A percentile compares a stretch with the other conserved stretches of the same genome.
phyloP scores from a whole-genome alignment of 805 yeast species.

The Pichia ethanolica region DNA sequence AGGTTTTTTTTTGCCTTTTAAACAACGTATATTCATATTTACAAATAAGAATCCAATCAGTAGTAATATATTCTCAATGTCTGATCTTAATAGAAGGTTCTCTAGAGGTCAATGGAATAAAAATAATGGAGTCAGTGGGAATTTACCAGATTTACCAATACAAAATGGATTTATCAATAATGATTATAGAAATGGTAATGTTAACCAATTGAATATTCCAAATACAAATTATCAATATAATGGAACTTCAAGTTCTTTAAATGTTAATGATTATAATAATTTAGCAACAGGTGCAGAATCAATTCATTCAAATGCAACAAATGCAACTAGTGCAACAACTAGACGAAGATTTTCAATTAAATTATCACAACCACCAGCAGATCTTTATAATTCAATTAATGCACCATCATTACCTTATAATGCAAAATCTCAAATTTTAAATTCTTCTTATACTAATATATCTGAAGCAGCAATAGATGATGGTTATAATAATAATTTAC shows the following conservation, averaged over 20 bases:
- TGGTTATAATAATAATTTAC: not conserved
- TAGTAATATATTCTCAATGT: not conserved
- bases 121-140: no score
- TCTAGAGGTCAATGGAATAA: not conserved
- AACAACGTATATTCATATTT: no score
- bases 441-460: conserved; percentile 1
- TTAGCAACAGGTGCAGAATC: conserved; percentile 1
- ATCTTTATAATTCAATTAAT: conserved; percentile 6
- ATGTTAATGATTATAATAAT: conserved; percentile 3
- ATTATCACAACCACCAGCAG: conserved; percentile 15
- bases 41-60: no score
- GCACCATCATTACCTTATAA: conserved; percentile 26
- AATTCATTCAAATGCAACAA: conserved; percentile 4
- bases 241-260: not conserved
- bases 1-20: no score
- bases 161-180: not conserved
- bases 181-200: not conserved
- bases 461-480: conserved; percentile 1
- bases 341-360: conserved; percentile 39
- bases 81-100: not conserved
- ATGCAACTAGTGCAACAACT: conserved; percentile 18
- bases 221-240: not conserved
- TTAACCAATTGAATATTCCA: not conserved
- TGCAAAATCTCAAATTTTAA: conserved; percentile 10
- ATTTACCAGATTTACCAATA: not conserved